These are phyloP conservation scores for Penicillium flavigenum DNA, from an alignment of 495 filamentous ascomycete genomes.

Conservation along the genomic window DNA sequence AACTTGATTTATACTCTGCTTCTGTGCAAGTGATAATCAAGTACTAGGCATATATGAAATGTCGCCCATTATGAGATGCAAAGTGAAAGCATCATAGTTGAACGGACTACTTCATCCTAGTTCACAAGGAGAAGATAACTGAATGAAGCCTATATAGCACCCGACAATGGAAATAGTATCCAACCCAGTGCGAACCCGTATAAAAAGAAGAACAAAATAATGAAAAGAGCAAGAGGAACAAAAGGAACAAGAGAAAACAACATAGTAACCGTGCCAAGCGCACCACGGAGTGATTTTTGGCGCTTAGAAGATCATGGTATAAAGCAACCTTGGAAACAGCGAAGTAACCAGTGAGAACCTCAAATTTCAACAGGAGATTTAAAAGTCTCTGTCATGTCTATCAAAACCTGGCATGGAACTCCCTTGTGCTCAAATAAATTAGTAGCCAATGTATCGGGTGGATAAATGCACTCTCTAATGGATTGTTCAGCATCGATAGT, in stretches of 20 bases:
- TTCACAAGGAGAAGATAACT: neutral
- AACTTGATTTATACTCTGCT: neutral
- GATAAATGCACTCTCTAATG: no score
- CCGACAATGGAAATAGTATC: neutral
- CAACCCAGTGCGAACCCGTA: neutral
- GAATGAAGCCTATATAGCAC: neutral
- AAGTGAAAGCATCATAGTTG: neutral
- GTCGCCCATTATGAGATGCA: neutral
- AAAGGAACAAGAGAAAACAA: neutral
- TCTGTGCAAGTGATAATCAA: neutral
- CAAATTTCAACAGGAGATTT: neutral
- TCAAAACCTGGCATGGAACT: neutral
- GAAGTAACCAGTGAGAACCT: neutral
- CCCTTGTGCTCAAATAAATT: neutral
- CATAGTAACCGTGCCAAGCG: neutral
- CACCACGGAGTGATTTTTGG: neutral
- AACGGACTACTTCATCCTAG: neutral
- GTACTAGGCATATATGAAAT: neutral
- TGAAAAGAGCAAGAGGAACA: neutral
- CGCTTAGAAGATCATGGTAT: neutral
- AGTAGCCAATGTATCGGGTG: neutral
- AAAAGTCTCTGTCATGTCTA: neutral
- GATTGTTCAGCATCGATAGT: no score
- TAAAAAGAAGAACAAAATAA: neutral
- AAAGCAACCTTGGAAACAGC: neutral